Evolutionary conservation across 768 basidiomycete species (phyloP).

Genomic region (Clitopilus hobsonii): DNA sequence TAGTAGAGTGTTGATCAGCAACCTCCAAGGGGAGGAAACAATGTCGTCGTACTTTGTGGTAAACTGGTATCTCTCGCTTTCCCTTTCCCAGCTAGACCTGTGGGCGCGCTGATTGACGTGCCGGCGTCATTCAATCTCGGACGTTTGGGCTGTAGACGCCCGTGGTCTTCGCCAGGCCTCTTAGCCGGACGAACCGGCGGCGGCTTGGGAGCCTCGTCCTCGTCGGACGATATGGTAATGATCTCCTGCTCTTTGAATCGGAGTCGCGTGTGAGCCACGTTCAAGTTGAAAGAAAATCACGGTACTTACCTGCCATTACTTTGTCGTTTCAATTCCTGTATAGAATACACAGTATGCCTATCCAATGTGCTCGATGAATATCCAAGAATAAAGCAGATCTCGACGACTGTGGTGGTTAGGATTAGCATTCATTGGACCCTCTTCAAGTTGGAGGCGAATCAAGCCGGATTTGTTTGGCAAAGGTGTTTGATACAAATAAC

Average conservation of each 20-base stretch:
- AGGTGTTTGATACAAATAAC: not conserved
- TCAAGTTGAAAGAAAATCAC: too few relatives aligned
- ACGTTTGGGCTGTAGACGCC: not conserved
- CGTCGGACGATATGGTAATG: conserved; percentile 6
- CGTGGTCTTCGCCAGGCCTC: not conserved
- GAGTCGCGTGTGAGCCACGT: too few relatives aligned
- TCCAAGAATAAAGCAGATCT: not conserved
- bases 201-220: conserved; percentile 2
- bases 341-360: not conserved
- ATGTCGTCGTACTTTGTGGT: not conserved
- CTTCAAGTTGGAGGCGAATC: not conserved
- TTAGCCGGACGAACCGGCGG: not conserved
- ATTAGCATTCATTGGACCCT: not conserved
- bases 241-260: conserved; percentile 1
- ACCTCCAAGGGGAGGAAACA: not conserved
- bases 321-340: too few relatives aligned
- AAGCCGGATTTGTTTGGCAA: not conserved
- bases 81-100: not conserved
- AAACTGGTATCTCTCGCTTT: not conserved
- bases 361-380: not conserved
- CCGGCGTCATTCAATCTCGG: not conserved
- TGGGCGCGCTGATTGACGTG: not conserved
- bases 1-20: not conserved
- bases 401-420: not conserved
- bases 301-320: too few relatives aligned